A percentile compares a stretch with the other conserved stretches of the same genome.
Conservation (phyloP, 2,329 filamentous ascomycete species). For the Neurospora crassa region DNA sequence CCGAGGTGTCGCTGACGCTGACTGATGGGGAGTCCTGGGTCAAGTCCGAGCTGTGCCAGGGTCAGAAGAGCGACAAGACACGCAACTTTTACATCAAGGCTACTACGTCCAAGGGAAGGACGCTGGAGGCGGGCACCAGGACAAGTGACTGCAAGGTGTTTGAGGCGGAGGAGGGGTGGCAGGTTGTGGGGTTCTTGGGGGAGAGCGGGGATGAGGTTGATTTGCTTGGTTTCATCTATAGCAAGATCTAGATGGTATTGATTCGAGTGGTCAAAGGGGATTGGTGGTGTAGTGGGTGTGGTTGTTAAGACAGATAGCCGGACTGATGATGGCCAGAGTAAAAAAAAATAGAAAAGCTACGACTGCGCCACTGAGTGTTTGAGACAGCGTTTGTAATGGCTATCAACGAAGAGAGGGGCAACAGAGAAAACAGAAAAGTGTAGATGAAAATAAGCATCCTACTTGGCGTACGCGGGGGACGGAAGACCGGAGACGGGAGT, state of each 20-base stretch:
- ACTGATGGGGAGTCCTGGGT: constrained; percentile 38
- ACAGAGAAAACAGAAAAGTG: not conserved
- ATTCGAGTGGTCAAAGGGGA: not conserved
- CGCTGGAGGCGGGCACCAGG: constrained; percentile 32
- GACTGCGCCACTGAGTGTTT: not conserved
- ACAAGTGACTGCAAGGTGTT: constrained; percentile 38
- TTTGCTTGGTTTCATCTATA: constrained; percentile 40
- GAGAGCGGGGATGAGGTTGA: constrained; percentile 46
- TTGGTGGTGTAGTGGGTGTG: not conserved
- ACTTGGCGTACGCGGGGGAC: not conserved
- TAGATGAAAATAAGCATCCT: not conserved
- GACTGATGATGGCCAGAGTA: not conserved
- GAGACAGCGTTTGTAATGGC: not conserved
- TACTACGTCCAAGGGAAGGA: constrained; percentile 39
- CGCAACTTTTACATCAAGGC: constrained; percentile 46
- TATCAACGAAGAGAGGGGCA: not conserved
- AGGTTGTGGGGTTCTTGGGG: constrained; percentile 44
- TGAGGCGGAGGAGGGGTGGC: constrained; percentile 37
- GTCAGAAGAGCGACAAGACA: constrained; percentile 32
- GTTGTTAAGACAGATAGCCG: not conserved
- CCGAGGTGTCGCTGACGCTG: constrained; percentile 32
- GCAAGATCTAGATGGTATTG: not conserved
- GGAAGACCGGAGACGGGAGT: not conserved
- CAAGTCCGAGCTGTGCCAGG: constrained; percentile 39
- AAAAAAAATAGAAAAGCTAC: too few species aligned